Percentiles rank a stretch among this genome's conserved stretches.
Conservation (phyloP, 179 eudicot species). For the Silene coronaria region DNA sequence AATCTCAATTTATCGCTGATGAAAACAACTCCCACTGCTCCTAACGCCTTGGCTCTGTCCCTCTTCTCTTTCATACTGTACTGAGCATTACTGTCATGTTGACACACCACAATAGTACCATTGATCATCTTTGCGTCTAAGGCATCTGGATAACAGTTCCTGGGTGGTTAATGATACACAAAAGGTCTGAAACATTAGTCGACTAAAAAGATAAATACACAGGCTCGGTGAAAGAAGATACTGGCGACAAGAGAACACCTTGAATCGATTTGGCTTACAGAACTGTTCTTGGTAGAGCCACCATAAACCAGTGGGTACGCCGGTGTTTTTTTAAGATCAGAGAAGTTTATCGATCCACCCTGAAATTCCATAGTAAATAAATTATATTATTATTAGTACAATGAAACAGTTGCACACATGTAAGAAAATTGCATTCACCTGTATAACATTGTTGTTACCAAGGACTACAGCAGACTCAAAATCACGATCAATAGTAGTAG, state of each 20-base stretch:
- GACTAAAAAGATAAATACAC: neutral
- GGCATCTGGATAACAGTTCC: conserved; percentile 45
- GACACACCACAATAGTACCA: conserved; percentile 56
- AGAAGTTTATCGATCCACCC: conserved; percentile 67
- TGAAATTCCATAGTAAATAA: conserved; percentile 5
- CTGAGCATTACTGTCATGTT: conserved; percentile 14
- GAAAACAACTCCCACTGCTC: conserved; percentile 46
- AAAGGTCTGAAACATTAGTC: neutral
- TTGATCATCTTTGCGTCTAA: conserved; percentile 35
- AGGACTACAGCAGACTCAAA: conserved; percentile 40
- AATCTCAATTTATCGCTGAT: conserved; percentile 26
- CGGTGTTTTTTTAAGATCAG: conserved; percentile 33
- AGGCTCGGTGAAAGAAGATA: neutral
- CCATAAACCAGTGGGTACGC: conserved; percentile 49
- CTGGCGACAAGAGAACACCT: conserved; percentile 26
- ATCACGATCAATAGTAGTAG: conserved; percentile 63
- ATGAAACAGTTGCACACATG: neutral
- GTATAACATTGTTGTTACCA: conserved; percentile 40
- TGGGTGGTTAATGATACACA: conserved; percentile 13
- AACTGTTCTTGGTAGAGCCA: conserved; percentile 26
- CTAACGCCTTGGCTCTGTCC: conserved; percentile 14
- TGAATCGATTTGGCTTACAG: conserved; percentile 30
- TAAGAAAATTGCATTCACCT: conserved; percentile 33
- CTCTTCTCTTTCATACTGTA: conserved; percentile 16
- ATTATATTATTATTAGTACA: neutral